These are phyloP conservation scores for Pulchroboletus neoregius DNA, from an alignment of 1,284 basidiomycete genomes.

Conservation along the genomic window DNA sequence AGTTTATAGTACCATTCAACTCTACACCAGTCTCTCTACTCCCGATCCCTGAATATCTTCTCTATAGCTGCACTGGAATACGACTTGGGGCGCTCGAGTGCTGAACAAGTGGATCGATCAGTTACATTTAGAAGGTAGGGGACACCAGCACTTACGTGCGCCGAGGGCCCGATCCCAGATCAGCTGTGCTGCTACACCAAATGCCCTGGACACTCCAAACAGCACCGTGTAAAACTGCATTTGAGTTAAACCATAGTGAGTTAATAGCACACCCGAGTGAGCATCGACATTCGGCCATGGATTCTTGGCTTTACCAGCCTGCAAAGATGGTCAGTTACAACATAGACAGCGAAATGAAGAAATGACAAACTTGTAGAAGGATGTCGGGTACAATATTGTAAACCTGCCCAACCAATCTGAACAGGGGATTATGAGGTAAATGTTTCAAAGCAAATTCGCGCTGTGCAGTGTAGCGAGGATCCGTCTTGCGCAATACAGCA, in stretches of 20 bases:
- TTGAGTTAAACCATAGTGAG: constrained; percentile 84
- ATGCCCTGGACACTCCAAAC: constrained; percentile 93
- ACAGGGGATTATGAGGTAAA: constrained; percentile 81
- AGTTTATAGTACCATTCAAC: no score
- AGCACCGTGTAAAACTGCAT: constrained; percentile 96
- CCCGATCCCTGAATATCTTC: constrained; percentile 64
- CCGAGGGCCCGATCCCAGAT: constrained; percentile 97
- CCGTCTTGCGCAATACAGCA: constrained; percentile 95
- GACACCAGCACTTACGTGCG: constrained; percentile 58
- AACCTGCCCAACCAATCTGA: constrained; percentile 91
- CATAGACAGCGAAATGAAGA: constrained; percentile 82
- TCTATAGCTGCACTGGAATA: constrained; percentile 76
- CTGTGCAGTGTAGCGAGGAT: constrained; percentile 96
- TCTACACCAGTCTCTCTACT: constrained; percentile 11
- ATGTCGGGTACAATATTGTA: constrained; percentile 93
- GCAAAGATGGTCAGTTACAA: constrained; percentile 59
- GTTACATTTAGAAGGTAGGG: background rate
- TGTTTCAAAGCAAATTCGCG: constrained; percentile 92
- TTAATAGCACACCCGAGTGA: constrained; percentile 92
- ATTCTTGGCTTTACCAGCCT: constrained; percentile 94
- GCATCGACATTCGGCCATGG: constrained; percentile 96
- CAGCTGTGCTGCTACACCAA: constrained; percentile 85
- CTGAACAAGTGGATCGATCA: constrained; percentile 34
- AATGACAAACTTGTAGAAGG: constrained; percentile 74
- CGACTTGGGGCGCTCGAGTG: constrained; percentile 85